Evolutionary conservation across 306 rosid species (phyloP).

Genomic region (Echinosophora koreensis): DNA sequence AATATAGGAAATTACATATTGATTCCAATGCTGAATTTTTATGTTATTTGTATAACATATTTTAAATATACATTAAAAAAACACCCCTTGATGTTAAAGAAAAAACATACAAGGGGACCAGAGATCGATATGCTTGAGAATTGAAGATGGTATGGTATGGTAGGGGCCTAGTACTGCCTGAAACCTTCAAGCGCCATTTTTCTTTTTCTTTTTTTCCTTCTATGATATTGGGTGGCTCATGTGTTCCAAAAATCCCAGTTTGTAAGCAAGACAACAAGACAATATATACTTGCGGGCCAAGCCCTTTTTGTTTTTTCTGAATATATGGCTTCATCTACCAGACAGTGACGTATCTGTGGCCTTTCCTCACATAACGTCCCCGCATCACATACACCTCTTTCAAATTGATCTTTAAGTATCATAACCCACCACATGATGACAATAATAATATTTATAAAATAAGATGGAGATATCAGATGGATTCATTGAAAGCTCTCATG

Average conservation of each 20-base stretch:
- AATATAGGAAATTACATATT: too few species aligned
- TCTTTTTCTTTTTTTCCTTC: too few species aligned
- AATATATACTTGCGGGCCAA: neutral
- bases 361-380: neutral
- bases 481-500: neutral
- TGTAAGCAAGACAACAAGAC: neutral
- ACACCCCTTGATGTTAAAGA: too few species aligned
- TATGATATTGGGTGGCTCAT: neutral
- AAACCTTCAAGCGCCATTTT: conserved; percentile 1
- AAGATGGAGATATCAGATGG: neutral
- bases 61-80: too few species aligned
- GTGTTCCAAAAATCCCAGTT: conserved; percentile 29
- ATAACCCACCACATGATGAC: neutral
- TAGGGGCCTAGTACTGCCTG: neutral
- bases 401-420: neutral
- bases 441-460: neutral
- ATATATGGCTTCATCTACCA: conserved; percentile 30
- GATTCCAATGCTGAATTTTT: too few species aligned
- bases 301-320: neutral
- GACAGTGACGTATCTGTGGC: conserved; percentile 44
- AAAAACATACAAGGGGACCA: conserved; percentile 30
- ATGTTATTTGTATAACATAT: too few species aligned
- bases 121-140: neutral
- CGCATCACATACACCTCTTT: conserved; percentile 10
- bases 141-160: neutral